Evolutionary conservation across 2,329 filamentous ascomycete genomes (phyloP), one percentile per base, ranked within the genome.

Genomic region (Cladophialophora chaetospira): DNA sequence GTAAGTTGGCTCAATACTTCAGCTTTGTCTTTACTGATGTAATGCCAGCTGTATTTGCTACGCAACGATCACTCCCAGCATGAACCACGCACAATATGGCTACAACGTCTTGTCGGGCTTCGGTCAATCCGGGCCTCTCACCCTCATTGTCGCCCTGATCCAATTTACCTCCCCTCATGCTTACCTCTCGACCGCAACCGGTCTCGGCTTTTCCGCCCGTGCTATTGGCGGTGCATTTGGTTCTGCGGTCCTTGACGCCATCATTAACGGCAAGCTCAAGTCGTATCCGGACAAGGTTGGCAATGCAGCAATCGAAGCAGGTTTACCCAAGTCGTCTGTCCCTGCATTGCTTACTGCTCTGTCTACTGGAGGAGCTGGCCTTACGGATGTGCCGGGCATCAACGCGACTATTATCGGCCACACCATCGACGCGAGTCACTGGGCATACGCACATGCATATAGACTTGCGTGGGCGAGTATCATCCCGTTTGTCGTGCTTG

Each of bases 161-260:
- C 79, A 82, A 61, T 81, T 81, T 65, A 80, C 79, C 1, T 75
- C 79, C 0, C 79, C 79, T 2, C 79, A 82, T 58, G 75, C 75
- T 3, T 80, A 75, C 63, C 73, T 82, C 11, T 80, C 78, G 0
- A 82, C 79, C 0, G 79, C 79, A 0, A 82, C 79, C 0, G 79
- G 79, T 0, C 73, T 82, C 0, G 78, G 77, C 3, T 82, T 81
- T 65, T 80, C 78, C 0, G 78, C 78, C 2, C 72, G 79, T 25
- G 79, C 79, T 26, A 76, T 82, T 13, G 79, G 79, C 19, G 79
- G 79, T 15, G 79, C 79, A 0, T 81, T 81, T 51, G 79, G 79
- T 0, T 79, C 77, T 1, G 79, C 79, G 1, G 78, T 81, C 2
- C 69, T 82, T 1, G 72, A 80, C 61, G 77, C 78, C 13, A 80